Conservation (phyloP, 1,139 yeast species). For the Geotrichum histeridarum region DNA sequence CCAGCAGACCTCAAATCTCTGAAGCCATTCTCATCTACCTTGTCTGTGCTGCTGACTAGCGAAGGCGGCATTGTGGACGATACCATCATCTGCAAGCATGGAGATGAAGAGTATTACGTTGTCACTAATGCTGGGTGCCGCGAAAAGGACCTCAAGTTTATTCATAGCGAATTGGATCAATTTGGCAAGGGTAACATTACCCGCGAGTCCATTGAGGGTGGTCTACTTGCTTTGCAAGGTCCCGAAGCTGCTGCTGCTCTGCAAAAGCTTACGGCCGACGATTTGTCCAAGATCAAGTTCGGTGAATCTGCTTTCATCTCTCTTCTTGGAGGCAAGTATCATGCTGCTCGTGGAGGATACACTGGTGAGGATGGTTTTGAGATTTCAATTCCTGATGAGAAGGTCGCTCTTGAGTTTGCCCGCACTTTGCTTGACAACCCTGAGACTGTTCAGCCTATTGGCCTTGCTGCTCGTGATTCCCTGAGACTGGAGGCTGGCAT, state of each 20-base stretch:
- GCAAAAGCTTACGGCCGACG: constrained; percentile 57
- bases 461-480: constrained; percentile 95
- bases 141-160: constrained; percentile 66
- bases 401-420: constrained; percentile 59
- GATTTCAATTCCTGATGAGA: constrained; percentile 63
- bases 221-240: constrained; percentile 87
- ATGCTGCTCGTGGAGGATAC: constrained; percentile 89
- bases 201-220: constrained; percentile 66
- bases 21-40: constrained; percentile 56
- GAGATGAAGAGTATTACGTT: constrained; percentile 69
- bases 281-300: constrained; percentile 60
- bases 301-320: constrained; percentile 63
- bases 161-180: constrained; percentile 49
- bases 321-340: constrained; percentile 47
- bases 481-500: constrained; percentile 94
- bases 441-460: constrained; percentile 69
- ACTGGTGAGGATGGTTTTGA: constrained; percentile 99
- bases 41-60: constrained; percentile 70
- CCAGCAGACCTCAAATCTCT: constrained; percentile 72
- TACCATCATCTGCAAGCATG: constrained; percentile 82
- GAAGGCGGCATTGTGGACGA: constrained; percentile 83
- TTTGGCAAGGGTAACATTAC: constrained; percentile 40
- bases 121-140: constrained; percentile 98
- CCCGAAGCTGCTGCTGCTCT: constrained; percentile 69
- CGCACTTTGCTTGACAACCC: constrained; percentile 54